These are phyloP conservation scores for Hypholoma fasciculare DNA, from an alignment of 768 basidiomycete genomes.

Conservation along the genomic window DNA sequence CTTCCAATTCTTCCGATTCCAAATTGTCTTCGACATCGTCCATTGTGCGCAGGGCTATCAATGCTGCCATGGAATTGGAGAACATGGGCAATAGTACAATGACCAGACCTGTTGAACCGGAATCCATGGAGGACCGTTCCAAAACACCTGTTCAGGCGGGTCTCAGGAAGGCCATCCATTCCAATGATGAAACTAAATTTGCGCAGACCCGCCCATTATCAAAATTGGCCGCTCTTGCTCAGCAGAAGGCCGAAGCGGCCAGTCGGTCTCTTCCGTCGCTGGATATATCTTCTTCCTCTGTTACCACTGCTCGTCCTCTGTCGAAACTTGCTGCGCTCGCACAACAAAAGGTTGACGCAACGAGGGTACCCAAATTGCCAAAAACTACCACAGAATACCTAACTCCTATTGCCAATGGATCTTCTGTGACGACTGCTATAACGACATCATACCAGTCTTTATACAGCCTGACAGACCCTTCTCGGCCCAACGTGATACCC, in stretches of 20 bases:
- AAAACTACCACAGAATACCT: slow-evolving; percentile 65
- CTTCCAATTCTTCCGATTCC: slow-evolving; percentile 14
- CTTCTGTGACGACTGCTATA: slow-evolving; percentile 82
- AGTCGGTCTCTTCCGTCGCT: slow-evolving; percentile 22
- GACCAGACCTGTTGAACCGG: neutral
- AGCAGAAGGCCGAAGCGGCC: slow-evolving; percentile 44
- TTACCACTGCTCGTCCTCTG: slow-evolving; percentile 35
- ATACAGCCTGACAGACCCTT: slow-evolving; percentile 58
- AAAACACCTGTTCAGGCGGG: too few species aligned
- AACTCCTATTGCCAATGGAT: slow-evolving; percentile 78
- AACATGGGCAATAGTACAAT: slow-evolving; percentile 40
- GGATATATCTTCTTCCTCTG: slow-evolving; percentile 22
- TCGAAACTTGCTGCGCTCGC: slow-evolving; percentile 79
- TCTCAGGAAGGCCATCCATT: neutral
- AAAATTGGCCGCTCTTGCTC: slow-evolving; percentile 67
- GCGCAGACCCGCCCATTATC: slow-evolving; percentile 21
- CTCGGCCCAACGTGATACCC: slow-evolving; percentile 39
- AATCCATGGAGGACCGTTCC: too few species aligned
- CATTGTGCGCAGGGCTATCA: slow-evolving; percentile 64
- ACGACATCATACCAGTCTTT: slow-evolving; percentile 80
- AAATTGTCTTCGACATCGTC: slow-evolving; percentile 54
- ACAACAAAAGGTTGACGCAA: slow-evolving; percentile 49
- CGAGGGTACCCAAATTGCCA: slow-evolving; percentile 46
- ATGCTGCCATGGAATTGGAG: slow-evolving; percentile 66
- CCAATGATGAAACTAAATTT: slow-evolving; percentile 4